Percentiles rank a stretch among this genome's conserved stretches.
Conservation (phyloP, 495 filamentous ascomycete genomes). For the Letharia lupina region DNA sequence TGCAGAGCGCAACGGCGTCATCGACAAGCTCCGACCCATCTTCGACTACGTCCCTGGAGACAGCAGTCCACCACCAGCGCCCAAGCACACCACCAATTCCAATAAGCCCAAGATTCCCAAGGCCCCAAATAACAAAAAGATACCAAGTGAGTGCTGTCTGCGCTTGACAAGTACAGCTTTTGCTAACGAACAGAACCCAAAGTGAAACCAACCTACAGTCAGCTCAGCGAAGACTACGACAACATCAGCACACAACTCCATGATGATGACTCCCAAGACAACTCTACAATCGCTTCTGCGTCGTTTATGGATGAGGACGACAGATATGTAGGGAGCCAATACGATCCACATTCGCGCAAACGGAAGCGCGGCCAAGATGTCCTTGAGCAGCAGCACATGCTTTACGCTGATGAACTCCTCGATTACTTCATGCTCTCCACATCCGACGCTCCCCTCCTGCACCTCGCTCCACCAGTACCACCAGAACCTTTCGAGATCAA, state of each 20-base stretch:
- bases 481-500: conserved; percentile 78
- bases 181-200: conserved; percentile 24
- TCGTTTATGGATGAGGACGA: conserved; percentile 80
- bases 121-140: conserved; percentile 30
- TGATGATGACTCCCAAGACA: conserved; percentile 76
- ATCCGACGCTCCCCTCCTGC: conserved; percentile 54
- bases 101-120: conserved; percentile 63
- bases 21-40: conserved; percentile 72
- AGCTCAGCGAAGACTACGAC: conserved; percentile 49
- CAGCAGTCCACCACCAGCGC: conserved; percentile 83
- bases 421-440: conserved; percentile 88
- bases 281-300: conserved; percentile 66
- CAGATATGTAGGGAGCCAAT: conserved; percentile 53
- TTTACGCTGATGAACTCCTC: conserved; percentile 83
- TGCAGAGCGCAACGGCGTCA: conserved; percentile 75
- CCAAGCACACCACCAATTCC: conserved; percentile 70
- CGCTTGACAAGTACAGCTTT: neutral
- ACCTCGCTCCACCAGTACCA: conserved; percentile 60
- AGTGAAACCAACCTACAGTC: conserved; percentile 16
- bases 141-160: conserved; percentile 31
- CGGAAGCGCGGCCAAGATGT: conserved; percentile 56
- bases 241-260: conserved; percentile 48
- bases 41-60: conserved; percentile 83
- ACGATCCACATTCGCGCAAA: conserved; percentile 60
- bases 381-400: conserved; percentile 69